Evolutionary conservation across 2,329 filamentous ascomycete species (phyloP), one percentile per base, ranked within the genome.

Genomic region (Coniella lustricola): DNA sequence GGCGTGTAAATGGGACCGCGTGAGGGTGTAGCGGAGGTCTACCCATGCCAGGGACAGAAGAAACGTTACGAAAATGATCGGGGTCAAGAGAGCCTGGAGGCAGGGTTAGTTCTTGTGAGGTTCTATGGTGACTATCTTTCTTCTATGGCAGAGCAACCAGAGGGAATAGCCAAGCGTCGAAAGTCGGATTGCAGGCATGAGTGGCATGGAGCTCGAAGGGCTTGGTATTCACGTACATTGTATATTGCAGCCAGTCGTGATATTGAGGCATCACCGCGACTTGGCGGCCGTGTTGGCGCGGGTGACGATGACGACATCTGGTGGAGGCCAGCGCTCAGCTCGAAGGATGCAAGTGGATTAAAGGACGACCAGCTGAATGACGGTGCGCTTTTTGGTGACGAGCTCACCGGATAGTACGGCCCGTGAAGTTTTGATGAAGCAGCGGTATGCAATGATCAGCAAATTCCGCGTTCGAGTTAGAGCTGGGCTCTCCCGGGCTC

Each of bases 31-130:
- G 50, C 71, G 71, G 44, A 74, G 67, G 66, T 86, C 82, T 37
- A 86, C 73, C 44, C 84, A 63, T 60, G 75, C 72, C 39, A 87
- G 75, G 2, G 82, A 85, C 54, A 85, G 39, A 36, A 87, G 62
- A 64, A 86, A 85, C 18, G 79, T 76, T 44, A 79, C 68, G 61
- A 85, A 77, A 54, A 80, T 72, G 53, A 86, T 56, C 7, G 84
- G 82, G 0, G 81, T 83, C 65, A 84, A 70, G 56, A 86, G 56
- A 17, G 70, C 47, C 72, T 76, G 49, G 13, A 32, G 16, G 2
- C 16, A 22, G 3, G 21, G 16, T 44, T 12, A 53, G 33, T 29
- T 35, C 22, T 12, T 10, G 40, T 13, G 14, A 21, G 17, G 4
- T 35, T 34, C 29, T 20, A 36, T 12, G 13, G 36, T 25, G n/a